Evolutionary conservation across 1,284 basidiomycete genomes (phyloP).

Genomic region (Pseudozyma tsukubaensis): DNA sequence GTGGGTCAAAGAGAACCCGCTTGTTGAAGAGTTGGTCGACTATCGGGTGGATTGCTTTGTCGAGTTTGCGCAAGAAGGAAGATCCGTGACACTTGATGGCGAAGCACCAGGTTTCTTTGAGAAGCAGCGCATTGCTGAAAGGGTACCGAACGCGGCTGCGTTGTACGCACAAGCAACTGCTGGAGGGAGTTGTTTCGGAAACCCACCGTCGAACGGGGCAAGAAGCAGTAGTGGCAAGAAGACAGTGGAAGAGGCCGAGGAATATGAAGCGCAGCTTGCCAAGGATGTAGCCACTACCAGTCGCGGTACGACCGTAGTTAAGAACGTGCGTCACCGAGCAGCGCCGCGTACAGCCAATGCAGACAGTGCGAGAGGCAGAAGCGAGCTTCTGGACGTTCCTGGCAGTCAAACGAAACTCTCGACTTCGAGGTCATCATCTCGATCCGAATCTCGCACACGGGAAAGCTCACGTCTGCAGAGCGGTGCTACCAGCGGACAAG

Average conservation of each 20-base stretch:
- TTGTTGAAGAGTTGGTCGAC: constrained; percentile 66
- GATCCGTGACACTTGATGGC: constrained; percentile 76
- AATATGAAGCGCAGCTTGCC: constrained; percentile 32
- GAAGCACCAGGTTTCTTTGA: constrained; percentile 81
- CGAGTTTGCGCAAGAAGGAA: constrained; percentile 83
- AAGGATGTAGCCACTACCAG: constrained; percentile 31
- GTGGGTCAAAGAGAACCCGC: constrained; percentile 60
- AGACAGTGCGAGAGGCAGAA: constrained; percentile 8
- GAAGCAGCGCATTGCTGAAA: constrained; percentile 72
- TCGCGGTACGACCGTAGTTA: constrained; percentile 20
- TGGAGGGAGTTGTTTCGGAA: neutral
- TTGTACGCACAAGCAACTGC: constrained; percentile 1
- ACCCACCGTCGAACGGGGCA: neutral
- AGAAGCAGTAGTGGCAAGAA: neutral
- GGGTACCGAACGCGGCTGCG: constrained; percentile 20
- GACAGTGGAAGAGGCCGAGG: constrained; percentile 3
- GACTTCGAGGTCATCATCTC: constrained; percentile 7
- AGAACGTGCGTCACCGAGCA: constrained; percentile 27
- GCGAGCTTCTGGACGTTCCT: constrained; percentile 8
- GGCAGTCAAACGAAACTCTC: neutral
- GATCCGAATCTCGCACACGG: constrained; percentile 13
- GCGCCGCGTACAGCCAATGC: constrained; percentile 3
- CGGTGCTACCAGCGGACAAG: neutral
- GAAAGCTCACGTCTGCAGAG: constrained; percentile 4
- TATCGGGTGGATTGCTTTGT: constrained; percentile 83